A percentile compares a stretch with the other conserved stretches of the same genome.
phyloP scores from a whole-genome alignment of 805 yeast genomes.

The Clavispora vitiphila region DNA sequence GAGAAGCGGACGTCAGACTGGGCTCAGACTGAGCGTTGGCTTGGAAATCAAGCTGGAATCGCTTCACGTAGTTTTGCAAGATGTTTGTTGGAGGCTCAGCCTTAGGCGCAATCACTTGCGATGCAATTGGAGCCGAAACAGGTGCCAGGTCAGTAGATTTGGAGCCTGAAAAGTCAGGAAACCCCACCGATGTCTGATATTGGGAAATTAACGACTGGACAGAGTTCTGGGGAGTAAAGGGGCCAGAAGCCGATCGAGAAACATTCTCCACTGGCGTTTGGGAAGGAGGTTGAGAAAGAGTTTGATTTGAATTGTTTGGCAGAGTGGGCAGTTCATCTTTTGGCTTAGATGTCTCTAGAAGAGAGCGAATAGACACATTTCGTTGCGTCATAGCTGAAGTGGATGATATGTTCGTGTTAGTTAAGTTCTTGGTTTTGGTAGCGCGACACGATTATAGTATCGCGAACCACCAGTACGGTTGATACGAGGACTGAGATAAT shows the following conservation, averaged over 20 bases:
- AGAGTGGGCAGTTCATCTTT: conserved; percentile 5
- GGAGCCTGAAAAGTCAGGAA: neutral
- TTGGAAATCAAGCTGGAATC: conserved; percentile 29
- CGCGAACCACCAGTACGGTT: no score
- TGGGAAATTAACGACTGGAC: conserved; percentile 17
- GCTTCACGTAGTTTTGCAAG: conserved; percentile 6
- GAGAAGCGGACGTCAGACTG: neutral
- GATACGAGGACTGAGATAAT: no score
- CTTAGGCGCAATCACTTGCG: neutral
- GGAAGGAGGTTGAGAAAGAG: neutral
- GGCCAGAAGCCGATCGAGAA: neutral
- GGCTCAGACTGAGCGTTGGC: neutral
- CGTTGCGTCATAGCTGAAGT: conserved; percentile 14
- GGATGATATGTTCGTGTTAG: neutral
- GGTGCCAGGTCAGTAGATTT: neutral
- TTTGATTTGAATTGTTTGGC: no score
- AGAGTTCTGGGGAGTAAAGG: neutral
- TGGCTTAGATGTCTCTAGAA: conserved; percentile 17
- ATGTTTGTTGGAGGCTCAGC: neutral
- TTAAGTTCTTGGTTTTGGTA: neutral
- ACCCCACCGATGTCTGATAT: conserved; percentile 28
- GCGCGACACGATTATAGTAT: no score
- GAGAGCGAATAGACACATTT: conserved; percentile 31
- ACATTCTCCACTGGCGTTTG: neutral
- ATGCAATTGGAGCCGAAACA: neutral